Evolutionary conservation across 2,329 filamentous ascomycete species (phyloP), one percentile per base, ranked within the genome.

Genomic region (Aspergillus latus): DNA sequence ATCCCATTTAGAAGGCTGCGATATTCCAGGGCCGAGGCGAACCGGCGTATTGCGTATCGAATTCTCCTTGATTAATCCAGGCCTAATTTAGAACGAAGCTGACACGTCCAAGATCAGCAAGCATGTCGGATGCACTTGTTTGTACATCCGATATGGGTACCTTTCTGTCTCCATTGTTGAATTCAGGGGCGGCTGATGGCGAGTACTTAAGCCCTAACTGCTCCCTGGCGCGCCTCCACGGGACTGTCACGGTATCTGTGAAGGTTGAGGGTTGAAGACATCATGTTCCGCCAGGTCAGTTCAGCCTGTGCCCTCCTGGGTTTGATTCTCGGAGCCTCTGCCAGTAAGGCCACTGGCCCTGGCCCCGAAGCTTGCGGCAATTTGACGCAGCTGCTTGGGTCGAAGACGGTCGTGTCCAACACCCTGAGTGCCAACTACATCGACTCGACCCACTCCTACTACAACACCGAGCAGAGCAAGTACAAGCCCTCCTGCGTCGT

Each of bases 401-500:
- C 15, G 3, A 56, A 52, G 34, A 52, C 37, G 5, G 54, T 56
- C 15, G 54, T 51, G 9, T 36, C 32, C 42, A 56, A 26, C 26
- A 1, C 29, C 15, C 29, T 48, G 2, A 56, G 48, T 15, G 5
- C 28, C 2, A 16, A 51, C n/a, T 56, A 56, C 26, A 15, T 36
- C 10, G 9, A 16, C 1, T 47, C 48, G 7, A 10, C 21, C 10
- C n/a, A 26, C 8, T 47, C 42, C 5, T 56, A 56, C 43, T 56
- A 52, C 54, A 56, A 56, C 48, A 56, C 54, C 42, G 54, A 56
- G 54, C 54, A 47, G 15, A 44, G 16, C 36, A 28, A 42, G 7
- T 51, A 15, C 37, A 42, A 26, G 13, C 64, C 66, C 8, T 37
- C 44, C 1, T 67, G 66, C 53, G 57, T 68, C 44, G 52, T 67